Evolutionary conservation across 1,284 basidiomycete species (phyloP), one percentile per base, ranked within the genome.

Genomic region (Cutaneotrichosporon cyanovorans): DNA sequence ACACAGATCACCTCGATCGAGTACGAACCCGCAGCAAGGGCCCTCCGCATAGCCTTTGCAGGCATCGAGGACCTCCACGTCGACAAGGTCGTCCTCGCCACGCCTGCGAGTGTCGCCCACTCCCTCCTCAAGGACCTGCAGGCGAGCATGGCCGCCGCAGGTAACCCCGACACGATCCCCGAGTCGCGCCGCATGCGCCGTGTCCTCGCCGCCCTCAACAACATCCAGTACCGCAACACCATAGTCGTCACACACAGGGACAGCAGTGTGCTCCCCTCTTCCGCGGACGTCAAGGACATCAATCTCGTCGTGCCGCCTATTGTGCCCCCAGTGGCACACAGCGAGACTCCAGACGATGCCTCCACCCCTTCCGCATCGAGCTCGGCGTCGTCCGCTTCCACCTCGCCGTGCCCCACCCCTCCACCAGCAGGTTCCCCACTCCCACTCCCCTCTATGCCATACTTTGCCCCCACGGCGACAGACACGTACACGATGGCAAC

Each of bases 161-260:
- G 56, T n/a, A 12, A 12, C 12, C 9, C 32, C 7, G 46, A 45
- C 20, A 42, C 50, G 37, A n/a, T n/a, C n/a, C 42, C 46, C 28
- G 49, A 61, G 39, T 49, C 40, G 16, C 31, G 37, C 19, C 50
- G 58, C 12, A 56, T 67, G 0, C 34, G 36, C n/a, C 37, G 43
- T 20, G 63, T 68, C 55, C 46, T 54, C 34, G n/a, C 41, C 2
- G 68, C 60, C 0, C 48, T 74, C 30, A 48, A 36, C 1, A 32
- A 61, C 8, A 69, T 74, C 21, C 32, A 40, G 5, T 73, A 45
- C 30, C 49, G 66, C 57, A 61, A 72, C 25, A 78, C 76, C 7
- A 74, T 83, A 33, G 82, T 85, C 40, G 73, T 84, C 46, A 85
- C 83, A 52, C 84, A 86, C 61, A 79, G 78, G 18, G 83, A 85